phyloP scores from a whole-genome alignment of 2,329 filamentous ascomycete genomes.

The Chaetoscypha palmicola region DNA sequence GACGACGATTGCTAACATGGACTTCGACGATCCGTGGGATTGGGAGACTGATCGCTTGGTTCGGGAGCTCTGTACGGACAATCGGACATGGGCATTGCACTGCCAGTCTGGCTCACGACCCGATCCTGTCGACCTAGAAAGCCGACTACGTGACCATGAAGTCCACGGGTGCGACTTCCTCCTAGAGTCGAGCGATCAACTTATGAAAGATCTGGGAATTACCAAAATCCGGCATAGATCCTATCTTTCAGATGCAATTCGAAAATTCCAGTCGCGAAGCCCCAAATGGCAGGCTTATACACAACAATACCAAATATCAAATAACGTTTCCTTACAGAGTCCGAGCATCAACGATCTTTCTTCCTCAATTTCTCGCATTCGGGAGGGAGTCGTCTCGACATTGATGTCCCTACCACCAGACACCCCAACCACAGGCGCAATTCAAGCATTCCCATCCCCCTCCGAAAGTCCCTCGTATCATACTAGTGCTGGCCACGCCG shows the following conservation, averaged over 20 bases:
- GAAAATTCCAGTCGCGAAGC: background rate
- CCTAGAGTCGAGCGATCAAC: background rate
- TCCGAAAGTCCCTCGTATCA: background rate
- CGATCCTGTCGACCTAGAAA: background rate
- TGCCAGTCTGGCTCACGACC: constrained; percentile 30
- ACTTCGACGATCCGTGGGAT: constrained; percentile 57
- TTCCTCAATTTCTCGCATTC: background rate
- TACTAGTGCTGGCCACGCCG: background rate
- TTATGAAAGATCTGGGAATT: background rate
- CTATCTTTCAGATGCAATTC: background rate
- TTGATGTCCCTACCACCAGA: background rate
- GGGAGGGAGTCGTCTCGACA: background rate
- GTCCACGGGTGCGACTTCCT: background rate
- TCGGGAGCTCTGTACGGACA: constrained; percentile 52
- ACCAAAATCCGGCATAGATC: background rate
- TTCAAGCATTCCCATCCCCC: background rate
- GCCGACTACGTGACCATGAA: background rate
- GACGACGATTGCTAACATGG: constrained; percentile 20
- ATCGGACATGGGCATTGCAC: constrained; percentile 41
- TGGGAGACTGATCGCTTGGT: constrained; percentile 67
- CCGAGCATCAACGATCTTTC: background rate
- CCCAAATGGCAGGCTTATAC: background rate
- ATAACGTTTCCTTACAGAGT: too few species aligned
- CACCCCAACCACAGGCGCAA: background rate
- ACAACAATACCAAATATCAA: background rate